phyloP scores from a whole-genome alignment of 2,329 filamentous ascomycete species.

The Phyllosticta capitalensis region DNA sequence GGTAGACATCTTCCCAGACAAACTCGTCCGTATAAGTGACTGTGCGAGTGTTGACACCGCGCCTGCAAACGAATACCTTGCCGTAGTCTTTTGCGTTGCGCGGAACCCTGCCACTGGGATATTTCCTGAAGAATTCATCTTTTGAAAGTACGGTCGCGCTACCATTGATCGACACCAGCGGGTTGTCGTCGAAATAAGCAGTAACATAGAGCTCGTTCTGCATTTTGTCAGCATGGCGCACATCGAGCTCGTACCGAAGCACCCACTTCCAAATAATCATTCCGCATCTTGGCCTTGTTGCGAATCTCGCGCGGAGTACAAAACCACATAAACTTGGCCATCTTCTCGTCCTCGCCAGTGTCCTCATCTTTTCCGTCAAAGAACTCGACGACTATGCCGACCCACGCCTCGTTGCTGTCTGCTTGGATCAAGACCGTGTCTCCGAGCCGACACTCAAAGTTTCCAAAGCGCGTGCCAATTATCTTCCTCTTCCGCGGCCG shows the following conservation, averaged over 20 bases:
- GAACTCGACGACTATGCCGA: slow-evolving; percentile 80
- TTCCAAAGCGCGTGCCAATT: slow-evolving; percentile 71
- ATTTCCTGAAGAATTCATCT: slow-evolving; percentile 54
- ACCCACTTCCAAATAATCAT: slow-evolving; percentile 62
- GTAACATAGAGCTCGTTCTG: slow-evolving; percentile 91
- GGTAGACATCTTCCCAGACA: slow-evolving; percentile 77
- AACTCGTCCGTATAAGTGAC: slow-evolving; percentile 91
- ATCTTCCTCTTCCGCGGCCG: slow-evolving; percentile 42
- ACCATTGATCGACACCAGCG: slow-evolving; percentile 80
- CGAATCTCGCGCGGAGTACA: slow-evolving; percentile 82
- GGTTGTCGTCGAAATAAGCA: slow-evolving; percentile 75
- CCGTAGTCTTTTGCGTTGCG: slow-evolving; percentile 64
- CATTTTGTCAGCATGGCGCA: slow-evolving; percentile 13
- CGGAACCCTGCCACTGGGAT: slow-evolving; percentile 67
- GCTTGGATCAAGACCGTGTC: slow-evolving; percentile 82
- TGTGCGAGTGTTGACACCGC: slow-evolving; percentile 81
- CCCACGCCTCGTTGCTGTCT: slow-evolving; percentile 85
- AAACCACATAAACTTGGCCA: slow-evolving; percentile 92
- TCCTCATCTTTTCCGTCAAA: slow-evolving; percentile 59
- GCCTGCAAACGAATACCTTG: slow-evolving; percentile 81
- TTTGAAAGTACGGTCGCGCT: slow-evolving; percentile 73
- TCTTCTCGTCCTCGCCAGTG: slow-evolving; percentile 49
- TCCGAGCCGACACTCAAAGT: slow-evolving; percentile 70
- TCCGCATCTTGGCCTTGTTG: slow-evolving; percentile 71
- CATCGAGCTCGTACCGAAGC: neutral